Percentiles rank a stretch among this genome's conserved stretches.
phyloP scores from a whole-genome alignment of 257 asterid species.

The Jaltomata sinuosa region DNA sequence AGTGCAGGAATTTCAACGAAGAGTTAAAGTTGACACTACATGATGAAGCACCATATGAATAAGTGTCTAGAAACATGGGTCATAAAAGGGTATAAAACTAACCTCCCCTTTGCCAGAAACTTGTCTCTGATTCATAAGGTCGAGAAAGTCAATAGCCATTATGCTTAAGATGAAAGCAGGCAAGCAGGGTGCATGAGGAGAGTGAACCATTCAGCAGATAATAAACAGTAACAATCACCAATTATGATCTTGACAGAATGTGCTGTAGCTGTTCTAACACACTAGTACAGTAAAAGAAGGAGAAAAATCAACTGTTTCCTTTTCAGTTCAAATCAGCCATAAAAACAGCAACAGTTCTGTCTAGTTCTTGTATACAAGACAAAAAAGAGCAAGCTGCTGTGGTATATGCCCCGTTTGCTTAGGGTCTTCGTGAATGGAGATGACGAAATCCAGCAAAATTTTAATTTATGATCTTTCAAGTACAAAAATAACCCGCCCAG shows the following conservation, averaged over 20 bases:
- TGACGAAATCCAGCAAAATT: not conserved
- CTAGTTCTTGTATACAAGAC: not conserved
- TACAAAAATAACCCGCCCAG: not conserved
- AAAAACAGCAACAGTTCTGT: not conserved
- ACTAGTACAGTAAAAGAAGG: not conserved
- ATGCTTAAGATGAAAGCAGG: not conserved
- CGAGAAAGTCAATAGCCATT: not conserved
- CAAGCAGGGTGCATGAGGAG: not conserved
- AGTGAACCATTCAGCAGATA: not conserved
- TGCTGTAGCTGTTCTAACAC: not conserved
- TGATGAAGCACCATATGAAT: not conserved
- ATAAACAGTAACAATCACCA: not conserved
- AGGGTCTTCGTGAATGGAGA: not conserved
- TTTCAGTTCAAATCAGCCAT: not conserved
- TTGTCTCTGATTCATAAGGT: too few relatives aligned
- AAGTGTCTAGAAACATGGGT: not conserved
- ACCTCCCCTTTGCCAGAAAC: not conserved
- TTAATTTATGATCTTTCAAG: not conserved
- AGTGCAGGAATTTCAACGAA: slow-evolving; percentile 16
- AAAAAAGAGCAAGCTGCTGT: not conserved
- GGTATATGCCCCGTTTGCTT: not conserved
- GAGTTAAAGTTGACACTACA: slow-evolving; percentile 15
- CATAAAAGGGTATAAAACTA: not conserved
- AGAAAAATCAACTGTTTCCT: not conserved
- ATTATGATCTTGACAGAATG: not conserved